Evolutionary conservation across 768 basidiomycete species (phyloP).

Genomic region (Sporobolomyces pararoseus): DNA sequence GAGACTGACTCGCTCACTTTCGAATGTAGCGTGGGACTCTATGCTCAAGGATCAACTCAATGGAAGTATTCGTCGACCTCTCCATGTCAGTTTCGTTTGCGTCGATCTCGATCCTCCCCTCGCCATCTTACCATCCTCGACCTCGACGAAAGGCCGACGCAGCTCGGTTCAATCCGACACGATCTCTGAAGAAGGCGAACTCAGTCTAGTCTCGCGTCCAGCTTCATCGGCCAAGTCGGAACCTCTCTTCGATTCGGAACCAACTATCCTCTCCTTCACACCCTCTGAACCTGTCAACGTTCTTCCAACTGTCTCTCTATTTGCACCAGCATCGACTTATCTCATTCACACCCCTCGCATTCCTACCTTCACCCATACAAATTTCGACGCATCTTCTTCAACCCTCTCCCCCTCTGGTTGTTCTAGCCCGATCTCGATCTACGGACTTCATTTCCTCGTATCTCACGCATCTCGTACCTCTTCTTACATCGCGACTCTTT

Average conservation of each 20-base stretch:
- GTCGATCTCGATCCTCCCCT: conserved; percentile 26
- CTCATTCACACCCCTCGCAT: conserved; percentile 35
- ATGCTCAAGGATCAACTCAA: conserved; percentile 27
- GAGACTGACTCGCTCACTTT: neutral
- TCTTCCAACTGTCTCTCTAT: neutral
- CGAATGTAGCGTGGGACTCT: conserved; percentile 34
- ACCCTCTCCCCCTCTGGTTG: neutral
- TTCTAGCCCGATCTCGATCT: conserved; percentile 20
- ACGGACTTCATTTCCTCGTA: conserved; percentile 37
- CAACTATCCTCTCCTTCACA: conserved; percentile 33
- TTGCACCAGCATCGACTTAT: conserved; percentile 29
- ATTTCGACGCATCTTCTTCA: neutral
- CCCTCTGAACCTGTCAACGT: conserved; percentile 34
- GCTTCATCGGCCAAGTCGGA: neutral
- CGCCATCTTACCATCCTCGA: neutral
- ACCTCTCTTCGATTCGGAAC: conserved; percentile 19
- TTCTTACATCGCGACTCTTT: conserved; percentile 24
- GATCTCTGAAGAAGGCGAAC: conserved; percentile 31
- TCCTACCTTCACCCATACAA: conserved; percentile 20
- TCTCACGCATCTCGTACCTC: conserved; percentile 18
- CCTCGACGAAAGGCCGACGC: neutral
- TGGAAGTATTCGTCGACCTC: conserved; percentile 1
- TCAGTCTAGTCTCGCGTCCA: neutral
- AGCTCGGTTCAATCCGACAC: neutral
- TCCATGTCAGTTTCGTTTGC: conserved; percentile 28